These are phyloP conservation scores for Coemansia erecta DNA, from an alignment of 192 early-diverging fungal genomes.

Conservation along the genomic window DNA sequence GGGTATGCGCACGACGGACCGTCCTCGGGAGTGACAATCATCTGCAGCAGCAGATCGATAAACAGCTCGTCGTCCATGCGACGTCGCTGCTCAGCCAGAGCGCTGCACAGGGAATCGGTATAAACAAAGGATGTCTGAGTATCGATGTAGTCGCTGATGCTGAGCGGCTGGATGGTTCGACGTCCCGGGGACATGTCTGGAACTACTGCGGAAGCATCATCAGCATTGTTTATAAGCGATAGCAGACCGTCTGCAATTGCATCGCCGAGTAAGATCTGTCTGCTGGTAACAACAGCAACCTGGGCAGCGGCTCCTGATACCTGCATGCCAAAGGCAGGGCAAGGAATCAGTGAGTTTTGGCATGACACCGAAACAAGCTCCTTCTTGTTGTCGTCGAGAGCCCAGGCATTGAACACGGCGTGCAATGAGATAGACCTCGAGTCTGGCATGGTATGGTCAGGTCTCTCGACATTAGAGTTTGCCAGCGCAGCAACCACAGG, in stretches of 20 bases:
- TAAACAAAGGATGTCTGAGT: conserved; percentile 23
- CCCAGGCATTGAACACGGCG: conserved; percentile 31
- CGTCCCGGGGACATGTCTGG: neutral
- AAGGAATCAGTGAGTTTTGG: conserved; percentile 10
- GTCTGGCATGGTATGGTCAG: no score
- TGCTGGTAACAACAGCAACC: conserved; percentile 24
- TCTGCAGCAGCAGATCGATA: conserved; percentile 38
- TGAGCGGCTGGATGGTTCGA: neutral
- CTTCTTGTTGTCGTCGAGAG: neutral
- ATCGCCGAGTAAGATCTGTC: conserved; percentile 20
- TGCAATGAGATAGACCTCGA: no score
- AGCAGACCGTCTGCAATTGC: conserved; percentile 8
- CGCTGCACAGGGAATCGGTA: conserved; percentile 12
- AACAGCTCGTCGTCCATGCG: conserved; percentile 45
- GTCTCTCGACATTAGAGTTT: neutral
- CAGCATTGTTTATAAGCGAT: neutral
- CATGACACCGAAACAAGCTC: neutral
- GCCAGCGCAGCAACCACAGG: conserved; percentile 26
- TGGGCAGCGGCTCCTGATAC: conserved; percentile 19
- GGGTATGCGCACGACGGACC: conserved; percentile 19
- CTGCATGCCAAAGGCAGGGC: conserved; percentile 23
- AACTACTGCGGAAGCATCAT: neutral
- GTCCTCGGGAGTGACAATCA: conserved; percentile 23
- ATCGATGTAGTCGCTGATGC: conserved; percentile 10
- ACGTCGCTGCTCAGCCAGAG: conserved; percentile 32